Evolutionary conservation across 164 flowering plant species (phyloP).

Genomic region (Euptelea pleiosperma): DNA sequence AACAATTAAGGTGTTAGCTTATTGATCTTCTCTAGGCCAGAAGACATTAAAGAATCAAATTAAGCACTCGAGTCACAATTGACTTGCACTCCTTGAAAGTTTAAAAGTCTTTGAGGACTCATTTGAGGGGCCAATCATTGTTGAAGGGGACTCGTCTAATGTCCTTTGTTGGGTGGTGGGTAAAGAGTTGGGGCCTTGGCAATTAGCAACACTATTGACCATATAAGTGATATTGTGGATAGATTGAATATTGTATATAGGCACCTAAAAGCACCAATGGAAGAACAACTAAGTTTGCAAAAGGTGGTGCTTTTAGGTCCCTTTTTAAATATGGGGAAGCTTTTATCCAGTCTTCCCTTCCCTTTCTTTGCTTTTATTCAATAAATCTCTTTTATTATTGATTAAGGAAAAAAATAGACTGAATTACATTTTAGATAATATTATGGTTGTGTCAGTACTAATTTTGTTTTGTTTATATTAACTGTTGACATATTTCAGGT

Average conservation of each 20-base stretch:
- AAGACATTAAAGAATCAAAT: too few relatives aligned
- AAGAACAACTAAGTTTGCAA: too few relatives aligned
- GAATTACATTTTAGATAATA: not conserved
- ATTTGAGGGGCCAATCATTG: not conserved
- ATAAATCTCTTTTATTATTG: not conserved
- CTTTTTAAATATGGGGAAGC: too few relatives aligned
- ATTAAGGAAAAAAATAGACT: not conserved
- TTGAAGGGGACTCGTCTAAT: not conserved
- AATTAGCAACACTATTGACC: too few relatives aligned
- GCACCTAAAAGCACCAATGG: too few relatives aligned
- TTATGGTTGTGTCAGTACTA: slow-evolving; percentile 9
- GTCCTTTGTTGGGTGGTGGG: not conserved
- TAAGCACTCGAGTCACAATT: too few relatives aligned
- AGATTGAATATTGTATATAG: too few relatives aligned
- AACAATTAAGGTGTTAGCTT: too few relatives aligned
- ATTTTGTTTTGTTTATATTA: not conserved
- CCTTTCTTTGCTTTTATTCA: not conserved
- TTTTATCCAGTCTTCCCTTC: too few relatives aligned
- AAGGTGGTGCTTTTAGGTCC: too few relatives aligned
- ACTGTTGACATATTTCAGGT: slow-evolving; percentile 39
- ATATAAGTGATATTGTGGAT: too few relatives aligned
- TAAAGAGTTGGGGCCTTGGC: not conserved
- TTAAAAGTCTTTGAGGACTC: not conserved
- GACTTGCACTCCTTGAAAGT: not conserved
- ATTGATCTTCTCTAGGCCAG: not conserved